These are phyloP conservation scores for Aureobasidium sp. DNA, from an alignment of 2,329 filamentous ascomycete genomes.

Conservation along the genomic window DNA sequence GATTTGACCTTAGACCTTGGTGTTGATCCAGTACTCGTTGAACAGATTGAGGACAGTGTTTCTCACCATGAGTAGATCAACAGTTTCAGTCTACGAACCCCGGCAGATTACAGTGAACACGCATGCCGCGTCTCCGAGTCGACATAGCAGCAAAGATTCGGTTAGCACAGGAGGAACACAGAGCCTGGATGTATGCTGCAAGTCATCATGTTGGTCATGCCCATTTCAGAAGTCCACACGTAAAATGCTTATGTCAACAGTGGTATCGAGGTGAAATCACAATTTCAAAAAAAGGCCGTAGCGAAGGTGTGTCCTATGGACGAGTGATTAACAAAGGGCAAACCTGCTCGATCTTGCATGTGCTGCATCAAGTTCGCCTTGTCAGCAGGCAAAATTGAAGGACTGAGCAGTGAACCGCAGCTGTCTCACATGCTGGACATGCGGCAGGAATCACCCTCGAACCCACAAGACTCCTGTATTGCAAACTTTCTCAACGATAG, in stretches of 20 bases:
- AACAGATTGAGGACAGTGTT: background rate
- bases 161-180: background rate
- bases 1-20: background rate
- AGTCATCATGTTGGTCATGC: background rate
- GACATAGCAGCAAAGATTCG: background rate
- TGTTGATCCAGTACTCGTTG: background rate
- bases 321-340: background rate
- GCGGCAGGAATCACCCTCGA: background rate
- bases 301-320: background rate
- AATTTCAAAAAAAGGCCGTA: background rate
- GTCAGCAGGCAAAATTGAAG: background rate
- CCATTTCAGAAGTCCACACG: background rate
- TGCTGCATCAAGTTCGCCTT: background rate
- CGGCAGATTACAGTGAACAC: background rate
- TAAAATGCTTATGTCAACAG: background rate
- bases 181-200: background rate
- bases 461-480: background rate
- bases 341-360: background rate
- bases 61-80: background rate
- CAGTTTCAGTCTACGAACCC: background rate
- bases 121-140: background rate
- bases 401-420: background rate
- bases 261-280: background rate
- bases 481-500: background rate
- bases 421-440: background rate